Conservation (phyloP, 805 yeast genomes). For the Candida ovalis region DNA sequence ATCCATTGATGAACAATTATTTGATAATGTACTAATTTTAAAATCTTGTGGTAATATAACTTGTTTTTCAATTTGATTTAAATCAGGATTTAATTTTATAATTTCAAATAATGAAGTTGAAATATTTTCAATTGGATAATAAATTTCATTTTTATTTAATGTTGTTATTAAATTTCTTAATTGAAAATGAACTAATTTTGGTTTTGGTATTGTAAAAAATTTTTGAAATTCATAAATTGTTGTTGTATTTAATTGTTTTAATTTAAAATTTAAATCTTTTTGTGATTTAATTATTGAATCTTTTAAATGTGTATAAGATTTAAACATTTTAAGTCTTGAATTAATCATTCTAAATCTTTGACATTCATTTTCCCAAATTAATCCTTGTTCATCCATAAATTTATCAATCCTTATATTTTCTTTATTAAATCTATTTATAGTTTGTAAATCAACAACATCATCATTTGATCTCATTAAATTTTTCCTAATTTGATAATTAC, state of each 20-base stretch:
- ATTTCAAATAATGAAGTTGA: conserved; percentile 20
- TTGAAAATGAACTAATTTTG: conserved; percentile 55
- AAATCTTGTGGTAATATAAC: conserved; percentile 19
- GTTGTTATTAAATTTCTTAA: conserved; percentile 47
- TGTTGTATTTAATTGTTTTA: conserved; percentile 9
- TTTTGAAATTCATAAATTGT: conserved; percentile 37
- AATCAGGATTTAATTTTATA: conserved; percentile 19
- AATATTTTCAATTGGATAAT: conserved; percentile 18
- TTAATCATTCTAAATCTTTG: conserved; percentile 20
- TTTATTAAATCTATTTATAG: conserved; percentile 7
- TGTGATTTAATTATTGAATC: conserved; percentile 21
- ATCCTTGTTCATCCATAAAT: conserved; percentile 29
- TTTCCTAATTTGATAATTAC: conserved; percentile 14
- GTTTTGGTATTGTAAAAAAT: conserved; percentile 41
- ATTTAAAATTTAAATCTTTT: conserved; percentile 23
- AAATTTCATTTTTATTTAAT: conserved; percentile 28
- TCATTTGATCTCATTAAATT: conserved; percentile 4
- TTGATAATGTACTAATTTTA: conserved; percentile 45
- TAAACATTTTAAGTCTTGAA: conserved; percentile 20
- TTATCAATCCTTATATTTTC: conserved; percentile 4
- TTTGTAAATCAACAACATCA: conserved; percentile 6
- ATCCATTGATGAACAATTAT: conserved; percentile 29
- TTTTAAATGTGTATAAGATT: conserved; percentile 23
- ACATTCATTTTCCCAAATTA: conserved; percentile 23
- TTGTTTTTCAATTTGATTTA: conserved; percentile 18